A percentile compares a stretch with the other conserved stretches of the same genome.
Conservation (phyloP, 345 rosid genomes). For the Linum usitatissimum region DNA sequence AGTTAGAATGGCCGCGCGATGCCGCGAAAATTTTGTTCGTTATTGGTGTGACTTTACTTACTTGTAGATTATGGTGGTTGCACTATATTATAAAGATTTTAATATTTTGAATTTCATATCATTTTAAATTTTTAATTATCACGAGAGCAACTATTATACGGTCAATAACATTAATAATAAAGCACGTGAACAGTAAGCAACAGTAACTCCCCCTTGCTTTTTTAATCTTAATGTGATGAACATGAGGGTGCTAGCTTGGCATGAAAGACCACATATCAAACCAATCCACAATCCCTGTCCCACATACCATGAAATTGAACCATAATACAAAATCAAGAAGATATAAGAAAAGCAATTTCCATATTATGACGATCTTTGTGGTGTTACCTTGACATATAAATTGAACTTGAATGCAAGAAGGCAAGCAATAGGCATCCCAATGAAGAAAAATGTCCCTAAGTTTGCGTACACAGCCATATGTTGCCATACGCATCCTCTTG, state of each 20-base stretch:
- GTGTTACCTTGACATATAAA: slow-evolving; percentile 36
- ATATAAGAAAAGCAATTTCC: background rate
- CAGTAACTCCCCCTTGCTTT: no score
- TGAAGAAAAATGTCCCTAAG: slow-evolving; percentile 36
- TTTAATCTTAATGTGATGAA: slow-evolving; percentile 31
- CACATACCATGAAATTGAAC: background rate
- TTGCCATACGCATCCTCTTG: slow-evolving; percentile 80
- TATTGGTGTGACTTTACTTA: no score
- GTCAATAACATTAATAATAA: no score
- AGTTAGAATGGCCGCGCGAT: no score
- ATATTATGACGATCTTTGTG: background rate
- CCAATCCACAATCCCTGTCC: slow-evolving; percentile 72
- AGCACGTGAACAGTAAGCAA: no score
- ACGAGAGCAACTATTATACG: no score
- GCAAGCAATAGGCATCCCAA: slow-evolving; percentile 41
- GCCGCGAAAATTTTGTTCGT: no score
- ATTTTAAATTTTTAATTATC: no score
- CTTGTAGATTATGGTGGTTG: no score
- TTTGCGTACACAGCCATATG: slow-evolving; percentile 41
- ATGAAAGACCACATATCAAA: slow-evolving; percentile 44
- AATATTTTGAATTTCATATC: no score
- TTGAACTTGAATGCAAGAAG: slow-evolving; percentile 47
- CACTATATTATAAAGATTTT: no score
- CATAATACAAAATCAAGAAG: background rate
- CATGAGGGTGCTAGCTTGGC: slow-evolving; percentile 34